These are phyloP conservation scores for Colletotrichum sp. DNA, from an alignment of 2,329 filamentous ascomycete species.

Conservation along the genomic window DNA sequence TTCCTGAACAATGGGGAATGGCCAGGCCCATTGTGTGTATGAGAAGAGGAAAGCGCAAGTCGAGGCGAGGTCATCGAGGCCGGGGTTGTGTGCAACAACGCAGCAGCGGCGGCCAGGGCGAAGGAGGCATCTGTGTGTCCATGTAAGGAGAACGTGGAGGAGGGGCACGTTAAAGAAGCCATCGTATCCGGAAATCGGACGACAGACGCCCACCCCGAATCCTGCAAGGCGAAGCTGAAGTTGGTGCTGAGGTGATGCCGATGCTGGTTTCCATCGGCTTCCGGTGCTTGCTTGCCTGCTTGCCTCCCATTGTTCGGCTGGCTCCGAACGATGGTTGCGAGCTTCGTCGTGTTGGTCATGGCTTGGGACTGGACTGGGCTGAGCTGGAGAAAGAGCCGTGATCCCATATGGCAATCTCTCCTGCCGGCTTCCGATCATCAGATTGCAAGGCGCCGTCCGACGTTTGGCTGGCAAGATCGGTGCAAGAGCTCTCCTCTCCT, in stretches of 20 bases:
- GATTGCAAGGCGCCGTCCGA: not conserved
- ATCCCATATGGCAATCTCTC: not conserved
- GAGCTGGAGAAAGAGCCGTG: not conserved
- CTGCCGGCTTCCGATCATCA: not conserved
- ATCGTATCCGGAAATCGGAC: not conserved
- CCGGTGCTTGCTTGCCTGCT: not conserved
- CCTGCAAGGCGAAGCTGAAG: not conserved
- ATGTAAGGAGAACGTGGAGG: not conserved
- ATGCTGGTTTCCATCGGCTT: not conserved
- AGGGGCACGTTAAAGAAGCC: not conserved
- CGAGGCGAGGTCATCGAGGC: not conserved
- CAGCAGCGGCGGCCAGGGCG: not conserved
- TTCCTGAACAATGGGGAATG: not conserved
- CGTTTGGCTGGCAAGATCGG: not conserved
- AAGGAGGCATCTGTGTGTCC: not conserved
- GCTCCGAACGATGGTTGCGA: not conserved
- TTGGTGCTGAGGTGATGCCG: not conserved
- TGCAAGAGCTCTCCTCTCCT: not conserved
- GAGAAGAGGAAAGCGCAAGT: not conserved
- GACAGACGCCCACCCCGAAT: not conserved
- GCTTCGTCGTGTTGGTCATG: not conserved
- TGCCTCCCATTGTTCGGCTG: not conserved
- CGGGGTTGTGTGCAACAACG: not conserved
- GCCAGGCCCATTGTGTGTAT: not conserved
- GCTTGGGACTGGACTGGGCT: not conserved